Conservation (phyloP, 306 rosid genomes). For the Acacia melanoxylon region DNA sequence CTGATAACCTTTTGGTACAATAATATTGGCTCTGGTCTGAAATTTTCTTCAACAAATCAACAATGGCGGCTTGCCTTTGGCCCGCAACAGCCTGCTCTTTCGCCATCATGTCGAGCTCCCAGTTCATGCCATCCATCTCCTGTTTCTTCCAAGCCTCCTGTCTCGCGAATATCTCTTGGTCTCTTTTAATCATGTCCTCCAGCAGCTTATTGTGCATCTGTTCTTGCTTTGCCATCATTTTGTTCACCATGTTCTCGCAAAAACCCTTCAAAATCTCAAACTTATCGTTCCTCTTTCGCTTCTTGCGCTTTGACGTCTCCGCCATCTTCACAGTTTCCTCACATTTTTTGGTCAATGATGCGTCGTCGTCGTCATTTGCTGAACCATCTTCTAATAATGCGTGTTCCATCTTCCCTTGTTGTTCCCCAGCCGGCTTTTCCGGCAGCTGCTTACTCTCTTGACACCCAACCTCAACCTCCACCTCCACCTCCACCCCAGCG, state of each 20-base stretch:
- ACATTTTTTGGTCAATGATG: neutral
- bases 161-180: conserved; percentile 59
- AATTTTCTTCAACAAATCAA: conserved; percentile 63
- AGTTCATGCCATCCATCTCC: conserved; percentile 72
- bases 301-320: conserved; percentile 27
- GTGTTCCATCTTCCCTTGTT: conserved; percentile 2
- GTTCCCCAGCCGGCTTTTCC: neutral
- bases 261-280: conserved; percentile 68
- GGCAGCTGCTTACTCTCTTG: conserved; percentile 13
- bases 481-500: neutral
- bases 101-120: conserved; percentile 73
- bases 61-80: conserved; percentile 65
- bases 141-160: conserved; percentile 85
- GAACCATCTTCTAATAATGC: conserved; percentile 8
- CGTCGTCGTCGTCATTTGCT: conserved; percentile 6
- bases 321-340: neutral
- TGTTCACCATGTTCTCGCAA: conserved; percentile 68
- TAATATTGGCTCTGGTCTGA: conserved; percentile 21
- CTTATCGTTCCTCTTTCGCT: conserved; percentile 49
- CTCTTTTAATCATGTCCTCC: conserved; percentile 73
- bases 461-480: neutral
- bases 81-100: conserved; percentile 64
- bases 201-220: conserved; percentile 69
- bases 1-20: neutral
- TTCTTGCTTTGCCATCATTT: conserved; percentile 80